phyloP scores from a whole-genome alignment of 208 protist species.

The Trypanosoma vivax region DNA sequence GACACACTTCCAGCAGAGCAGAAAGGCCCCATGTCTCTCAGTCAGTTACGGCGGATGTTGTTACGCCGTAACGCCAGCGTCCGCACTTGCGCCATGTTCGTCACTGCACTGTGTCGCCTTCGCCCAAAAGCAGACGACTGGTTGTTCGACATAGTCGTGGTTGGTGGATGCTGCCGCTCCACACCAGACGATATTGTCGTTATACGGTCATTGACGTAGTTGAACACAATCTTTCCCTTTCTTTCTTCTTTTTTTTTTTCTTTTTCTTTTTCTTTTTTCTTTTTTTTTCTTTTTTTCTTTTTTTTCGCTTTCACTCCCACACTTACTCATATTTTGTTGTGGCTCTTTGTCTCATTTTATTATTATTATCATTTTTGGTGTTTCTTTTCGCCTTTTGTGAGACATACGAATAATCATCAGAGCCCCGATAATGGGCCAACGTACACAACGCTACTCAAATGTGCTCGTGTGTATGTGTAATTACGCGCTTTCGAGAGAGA shows the following conservation, averaged over 20 bases:
- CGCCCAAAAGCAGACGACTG: constrained; percentile 10
- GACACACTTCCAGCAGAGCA: background rate
- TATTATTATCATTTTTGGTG: background rate
- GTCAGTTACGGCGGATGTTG: background rate
- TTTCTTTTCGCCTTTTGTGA: background rate
- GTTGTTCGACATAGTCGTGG: constrained; percentile 15
- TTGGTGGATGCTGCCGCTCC: constrained; percentile 15
- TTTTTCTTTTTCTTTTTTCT: constrained; percentile 1
- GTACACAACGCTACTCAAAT: too few species aligned
- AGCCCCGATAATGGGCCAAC: too few species aligned
- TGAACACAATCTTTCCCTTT: background rate
- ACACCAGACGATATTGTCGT: constrained; percentile 10
- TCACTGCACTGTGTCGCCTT: background rate
- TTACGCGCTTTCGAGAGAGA: too few species aligned
- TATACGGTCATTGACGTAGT: background rate
- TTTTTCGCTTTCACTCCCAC: background rate
- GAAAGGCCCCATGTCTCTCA: background rate
- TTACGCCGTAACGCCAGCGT: background rate
- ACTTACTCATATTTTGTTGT: background rate
- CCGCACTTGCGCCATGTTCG: background rate
- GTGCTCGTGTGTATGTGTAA: too few species aligned
- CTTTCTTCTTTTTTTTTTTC: constrained; percentile 8
- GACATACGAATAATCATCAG: too few species aligned
- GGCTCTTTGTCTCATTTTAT: background rate
- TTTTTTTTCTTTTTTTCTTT: background rate